phyloP scores from a whole-genome alignment of 2,329 filamentous ascomycete genomes.

The Geoglossum cookeanum region DNA sequence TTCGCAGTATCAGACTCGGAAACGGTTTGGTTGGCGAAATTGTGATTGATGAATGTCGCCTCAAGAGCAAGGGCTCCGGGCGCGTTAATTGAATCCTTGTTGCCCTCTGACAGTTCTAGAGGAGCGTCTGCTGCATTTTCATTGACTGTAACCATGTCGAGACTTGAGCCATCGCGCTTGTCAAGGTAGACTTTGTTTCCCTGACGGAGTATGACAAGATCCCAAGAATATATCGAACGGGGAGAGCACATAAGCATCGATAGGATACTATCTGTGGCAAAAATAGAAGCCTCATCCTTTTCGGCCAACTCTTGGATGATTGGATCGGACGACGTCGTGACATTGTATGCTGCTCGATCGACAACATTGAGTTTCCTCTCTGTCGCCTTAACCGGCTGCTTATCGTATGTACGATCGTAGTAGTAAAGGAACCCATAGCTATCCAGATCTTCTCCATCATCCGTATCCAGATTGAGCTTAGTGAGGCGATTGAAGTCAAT shows the following conservation, averaged over 20 bases:
- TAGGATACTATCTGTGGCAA: conserved; percentile 89
- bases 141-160: conserved; percentile 97
- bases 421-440: conserved; percentile 95
- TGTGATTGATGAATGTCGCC: conserved; percentile 99
- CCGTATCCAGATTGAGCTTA: conserved; percentile 90
- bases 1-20: conserved; percentile 60
- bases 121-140: conserved; percentile 95
- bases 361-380: conserved; percentile 77
- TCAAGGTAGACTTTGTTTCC: conserved; percentile 97
- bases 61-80: conserved; percentile 85
- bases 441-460: conserved; percentile 88
- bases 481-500: conserved; percentile 91
- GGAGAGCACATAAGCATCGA: conserved; percentile 99
- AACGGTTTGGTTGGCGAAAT: conserved; percentile 94
- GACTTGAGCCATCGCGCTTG: conserved; percentile 85
- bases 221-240: conserved; percentile 94
- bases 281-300: conserved; percentile 89
- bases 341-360: conserved; percentile 93
- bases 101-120: conserved; percentile 74
- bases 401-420: conserved; percentile 93
- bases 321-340: conserved; percentile 88
- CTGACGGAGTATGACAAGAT: conserved; percentile 82
- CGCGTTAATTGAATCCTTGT: conserved; percentile 89
- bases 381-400: conserved; percentile 71
- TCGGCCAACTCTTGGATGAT: conserved; percentile 94